Evolutionary conservation across 1,284 basidiomycete species (phyloP), one percentile per base, ranked within the genome.

Genomic region (Tetrapyrgos nigripes): DNA sequence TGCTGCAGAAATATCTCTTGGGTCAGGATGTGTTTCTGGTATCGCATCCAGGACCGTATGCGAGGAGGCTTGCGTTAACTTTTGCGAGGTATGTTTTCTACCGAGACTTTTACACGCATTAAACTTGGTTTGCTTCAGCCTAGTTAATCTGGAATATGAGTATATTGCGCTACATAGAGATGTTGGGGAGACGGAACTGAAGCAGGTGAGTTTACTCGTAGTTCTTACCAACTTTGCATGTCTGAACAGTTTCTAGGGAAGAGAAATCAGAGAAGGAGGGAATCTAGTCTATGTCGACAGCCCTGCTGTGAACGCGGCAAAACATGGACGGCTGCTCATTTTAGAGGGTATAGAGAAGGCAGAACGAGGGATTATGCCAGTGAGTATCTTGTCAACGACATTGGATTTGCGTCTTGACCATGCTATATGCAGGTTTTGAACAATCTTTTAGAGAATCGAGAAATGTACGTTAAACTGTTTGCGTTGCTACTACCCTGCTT

Each of bases 271-370:
- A 44, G 70, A 74, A 14, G 85, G 85, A 27, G 86, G 86, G 29
- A 85, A 82, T 58, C 73, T 88, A 2, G 78, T 83, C 14, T 88
- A 88, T 63, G 83, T 87, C 17, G 86, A 88, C 64, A 88, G 85
- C 64, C 80, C 86, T 9, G 83, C 86, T 0, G 86, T 88, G 0
- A 79, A 79, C 47, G 86, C 86, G 2, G 86, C 84, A n/a, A 89
- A 88, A 65, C 74, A 83, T 62, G 86, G 86, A 4, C 80, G 86
- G 2, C 68, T 89, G n/a, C 75, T 89, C 19, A 86, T 89, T 55
- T 71, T 88, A 52, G 87, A 89, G 68, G 87, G 86, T 11, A 84
- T 88, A 64, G 86, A 89, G 70, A 88, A 87, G 70, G 86, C 86
- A 4, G 86, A 88, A 64, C 79, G 87, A 28, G 87, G 87, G 43